phyloP scores from a whole-genome alignment of 2,329 filamentous ascomycete species.

The Aspergillus pseudoglaucus region DNA sequence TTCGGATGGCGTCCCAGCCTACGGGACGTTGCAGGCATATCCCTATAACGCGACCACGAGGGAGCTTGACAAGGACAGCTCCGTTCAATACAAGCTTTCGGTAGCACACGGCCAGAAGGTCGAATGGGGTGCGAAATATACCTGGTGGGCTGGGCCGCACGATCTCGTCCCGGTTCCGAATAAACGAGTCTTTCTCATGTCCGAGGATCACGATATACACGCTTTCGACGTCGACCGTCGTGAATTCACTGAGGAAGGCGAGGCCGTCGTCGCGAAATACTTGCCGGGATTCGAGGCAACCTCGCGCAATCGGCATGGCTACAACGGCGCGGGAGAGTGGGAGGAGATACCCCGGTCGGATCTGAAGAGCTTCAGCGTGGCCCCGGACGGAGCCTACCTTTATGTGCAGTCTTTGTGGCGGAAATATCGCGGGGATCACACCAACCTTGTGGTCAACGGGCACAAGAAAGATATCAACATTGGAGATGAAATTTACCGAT shows the following conservation, averaged over 20 bases:
- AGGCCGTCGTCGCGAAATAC: slow-evolving; percentile 12
- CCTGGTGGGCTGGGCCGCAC: slow-evolving; percentile 19
- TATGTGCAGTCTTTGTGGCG: slow-evolving; percentile 19
- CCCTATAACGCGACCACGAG: slow-evolving; percentile 15
- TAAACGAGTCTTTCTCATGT: slow-evolving; percentile 17
- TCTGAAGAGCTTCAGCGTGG: slow-evolving; percentile 19
- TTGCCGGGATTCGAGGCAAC: slow-evolving; percentile 20
- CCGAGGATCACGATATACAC: slow-evolving; percentile 15
- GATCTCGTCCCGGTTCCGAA: slow-evolving; percentile 20
- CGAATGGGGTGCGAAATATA: slow-evolving; percentile 18
- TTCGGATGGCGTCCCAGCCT: slow-evolving; percentile 14
- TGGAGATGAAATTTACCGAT: slow-evolving; percentile 21
- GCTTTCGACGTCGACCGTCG: slow-evolving; percentile 15
- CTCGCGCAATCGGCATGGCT: slow-evolving; percentile 15
- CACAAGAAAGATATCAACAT: slow-evolving; percentile 11
- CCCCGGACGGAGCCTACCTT: slow-evolving; percentile 17
- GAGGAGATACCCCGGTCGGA: slow-evolving; percentile 17
- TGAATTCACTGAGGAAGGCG: slow-evolving; percentile 8
- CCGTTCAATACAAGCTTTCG: slow-evolving; percentile 8
- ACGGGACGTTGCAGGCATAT: slow-evolving; percentile 15
- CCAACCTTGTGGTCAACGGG: slow-evolving; percentile 15
- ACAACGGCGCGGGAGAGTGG: slow-evolving; percentile 10
- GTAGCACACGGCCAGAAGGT: slow-evolving; percentile 11
- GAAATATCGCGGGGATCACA: slow-evolving; percentile 14
- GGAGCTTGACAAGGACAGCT: slow-evolving; percentile 9